Percentiles rank a stretch among this genome's conserved stretches.
phyloP scores from a whole-genome alignment of 192 early-diverging fungal genomes.

The Rhizophagus clarus region DNA sequence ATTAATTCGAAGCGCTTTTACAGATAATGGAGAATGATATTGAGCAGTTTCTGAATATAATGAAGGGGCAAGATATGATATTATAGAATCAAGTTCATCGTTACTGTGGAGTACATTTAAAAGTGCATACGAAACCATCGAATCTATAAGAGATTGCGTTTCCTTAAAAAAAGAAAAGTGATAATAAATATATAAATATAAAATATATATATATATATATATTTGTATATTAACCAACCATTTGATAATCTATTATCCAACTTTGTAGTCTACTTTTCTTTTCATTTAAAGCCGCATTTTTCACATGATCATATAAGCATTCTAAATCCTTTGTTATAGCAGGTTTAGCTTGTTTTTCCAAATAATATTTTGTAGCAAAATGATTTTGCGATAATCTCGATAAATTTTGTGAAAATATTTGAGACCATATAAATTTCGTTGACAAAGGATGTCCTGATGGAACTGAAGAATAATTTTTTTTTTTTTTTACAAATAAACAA shows the following conservation, averaged over 20 bases:
- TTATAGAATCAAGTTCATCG: conserved; percentile 53
- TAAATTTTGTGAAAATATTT: conserved; percentile 68
- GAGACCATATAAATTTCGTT: conserved; percentile 65
- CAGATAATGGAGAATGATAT: conserved; percentile 53
- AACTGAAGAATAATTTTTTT: not conserved
- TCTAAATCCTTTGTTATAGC: conserved; percentile 55
- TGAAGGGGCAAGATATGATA: conserved; percentile 44
- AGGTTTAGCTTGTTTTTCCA: conserved; percentile 58
- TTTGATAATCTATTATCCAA: conserved; percentile 50
- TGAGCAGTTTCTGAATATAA: conserved; percentile 38
- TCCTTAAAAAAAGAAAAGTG: conserved; percentile 13
- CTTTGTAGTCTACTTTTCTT: conserved; percentile 38
- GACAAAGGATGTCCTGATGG: conserved; percentile 33
- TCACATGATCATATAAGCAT: conserved; percentile 38
- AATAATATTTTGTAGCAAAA: conserved; percentile 65
- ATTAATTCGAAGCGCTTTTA: conserved; percentile 52
- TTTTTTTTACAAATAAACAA: not conserved
- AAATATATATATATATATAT: not conserved
- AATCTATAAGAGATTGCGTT: conserved; percentile 32
- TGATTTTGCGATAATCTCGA: conserved; percentile 58
- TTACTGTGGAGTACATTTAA: conserved; percentile 56
- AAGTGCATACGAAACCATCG: conserved; percentile 50
- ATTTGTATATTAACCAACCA: conserved; percentile 12
- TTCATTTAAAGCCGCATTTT: conserved; percentile 7
- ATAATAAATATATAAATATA: too few species aligned